Percentiles rank a stretch among this genome's conserved stretches.
These are phyloP conservation scores for Thielaviopsis populi DNA, from an alignment of 2,329 filamentous ascomycete genomes.

Conservation along the genomic window DNA sequence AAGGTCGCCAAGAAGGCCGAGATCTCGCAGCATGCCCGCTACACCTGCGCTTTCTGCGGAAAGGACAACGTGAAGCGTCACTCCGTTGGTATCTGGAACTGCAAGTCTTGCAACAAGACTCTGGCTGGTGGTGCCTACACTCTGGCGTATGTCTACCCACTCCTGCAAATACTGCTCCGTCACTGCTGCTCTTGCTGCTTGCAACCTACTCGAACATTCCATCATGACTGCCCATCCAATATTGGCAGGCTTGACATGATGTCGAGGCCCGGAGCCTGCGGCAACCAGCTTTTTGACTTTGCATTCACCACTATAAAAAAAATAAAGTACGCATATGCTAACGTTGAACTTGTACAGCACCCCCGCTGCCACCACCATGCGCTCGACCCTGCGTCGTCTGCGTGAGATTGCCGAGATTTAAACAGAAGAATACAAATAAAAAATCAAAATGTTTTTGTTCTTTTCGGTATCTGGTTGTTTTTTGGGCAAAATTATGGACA, in stretches of 20 bases:
- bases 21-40: constrained; percentile 95
- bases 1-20: constrained; percentile 99
- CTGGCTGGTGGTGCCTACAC: constrained; percentile 70
- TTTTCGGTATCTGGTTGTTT: constrained; percentile 10
- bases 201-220: not conserved
- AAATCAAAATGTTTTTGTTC: constrained; percentile 18
- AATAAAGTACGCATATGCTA: constrained; percentile 19
- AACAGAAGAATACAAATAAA: constrained; percentile 25
- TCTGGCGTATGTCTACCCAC: constrained; percentile 63
- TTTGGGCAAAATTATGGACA: constrained; percentile 15
- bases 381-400: constrained; percentile 92
- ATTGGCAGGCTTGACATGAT: too few species aligned
- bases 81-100: constrained; percentile 92
- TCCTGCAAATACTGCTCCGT: not conserved
- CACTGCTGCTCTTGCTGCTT: not conserved
- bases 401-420: constrained; percentile 95
- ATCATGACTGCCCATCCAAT: not conserved
- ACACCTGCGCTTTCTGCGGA: constrained; percentile 96
- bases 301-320: not conserved
- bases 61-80: constrained; percentile 88
- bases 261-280: not conserved
- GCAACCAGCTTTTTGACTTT: not conserved
- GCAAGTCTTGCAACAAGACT: constrained; percentile 88
- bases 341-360: constrained; percentile 41
- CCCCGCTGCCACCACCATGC: constrained; percentile 81